phyloP scores from a whole-genome alignment of 441 rosid species.

The Pelargonium fulgidum region DNA sequence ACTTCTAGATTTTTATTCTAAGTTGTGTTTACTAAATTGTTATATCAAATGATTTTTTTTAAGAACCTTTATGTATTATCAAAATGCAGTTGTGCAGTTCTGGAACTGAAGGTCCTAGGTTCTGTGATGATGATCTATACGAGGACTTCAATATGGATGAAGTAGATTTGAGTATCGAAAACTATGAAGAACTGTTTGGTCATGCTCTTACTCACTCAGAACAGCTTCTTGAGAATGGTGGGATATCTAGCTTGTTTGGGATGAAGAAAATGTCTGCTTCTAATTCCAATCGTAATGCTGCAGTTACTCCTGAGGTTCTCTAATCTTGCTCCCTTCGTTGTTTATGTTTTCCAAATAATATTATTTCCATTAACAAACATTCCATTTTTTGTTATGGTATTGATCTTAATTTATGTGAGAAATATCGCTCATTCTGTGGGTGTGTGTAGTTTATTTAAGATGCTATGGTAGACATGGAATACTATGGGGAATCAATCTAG shows the following conservation, averaged over 20 bases:
- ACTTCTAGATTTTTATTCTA: neutral
- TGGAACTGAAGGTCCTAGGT: constrained; percentile 35
- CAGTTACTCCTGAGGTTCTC: constrained; percentile 54
- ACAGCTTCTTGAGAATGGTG: constrained; percentile 79
- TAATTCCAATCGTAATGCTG: constrained; percentile 50
- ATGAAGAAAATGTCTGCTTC: constrained; percentile 50
- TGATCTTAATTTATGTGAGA: neutral
- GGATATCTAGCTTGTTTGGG: constrained; percentile 76
- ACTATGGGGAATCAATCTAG: no score
- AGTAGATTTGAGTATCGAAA: constrained; percentile 75
- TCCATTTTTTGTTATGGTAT: no score
- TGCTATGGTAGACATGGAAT: no score
- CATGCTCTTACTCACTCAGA: constrained; percentile 67
- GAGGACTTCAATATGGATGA: constrained; percentile 82
- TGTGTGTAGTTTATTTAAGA: no score
- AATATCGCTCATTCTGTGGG: no score
- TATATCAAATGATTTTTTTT: neutral
- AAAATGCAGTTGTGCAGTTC: constrained; percentile 43
- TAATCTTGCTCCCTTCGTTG: constrained; percentile 20
- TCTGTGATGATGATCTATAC: constrained; percentile 60
- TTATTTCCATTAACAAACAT: neutral
- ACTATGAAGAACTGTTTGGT: constrained; percentile 94
- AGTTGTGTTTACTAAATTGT: neutral
- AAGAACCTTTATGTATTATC: constrained; percentile 20
- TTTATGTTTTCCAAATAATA: constrained; percentile 1